Conservation (phyloP, 768 basidiomycete genomes). For the Suillus alpinus region DNA sequence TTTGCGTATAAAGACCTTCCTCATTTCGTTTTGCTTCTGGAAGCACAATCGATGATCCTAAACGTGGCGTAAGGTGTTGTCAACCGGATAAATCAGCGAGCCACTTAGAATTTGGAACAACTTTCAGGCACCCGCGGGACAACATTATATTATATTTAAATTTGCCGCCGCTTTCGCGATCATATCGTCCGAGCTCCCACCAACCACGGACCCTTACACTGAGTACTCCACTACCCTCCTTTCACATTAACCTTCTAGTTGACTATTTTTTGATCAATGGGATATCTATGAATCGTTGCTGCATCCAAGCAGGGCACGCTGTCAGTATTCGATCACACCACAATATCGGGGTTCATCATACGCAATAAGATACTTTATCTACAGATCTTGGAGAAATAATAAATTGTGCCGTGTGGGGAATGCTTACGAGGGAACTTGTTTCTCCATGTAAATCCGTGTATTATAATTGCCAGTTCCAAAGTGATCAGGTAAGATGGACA, state of each 20-base stretch:
- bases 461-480: background rate
- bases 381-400: background rate
- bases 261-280: too few species aligned
- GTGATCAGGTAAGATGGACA: background rate
- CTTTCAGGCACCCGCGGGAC: slow-evolving; percentile 1
- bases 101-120: background rate
- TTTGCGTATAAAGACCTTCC: background rate
- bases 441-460: background rate
- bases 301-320: too few species aligned
- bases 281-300: too few species aligned
- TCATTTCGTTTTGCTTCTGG: background rate
- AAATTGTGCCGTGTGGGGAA: too few species aligned
- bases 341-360: background rate
- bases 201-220: background rate
- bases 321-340: too few species aligned
- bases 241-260: too few species aligned
- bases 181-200: background rate
- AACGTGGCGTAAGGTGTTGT: background rate
- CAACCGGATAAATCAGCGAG: background rate
- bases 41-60: background rate
- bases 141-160: background rate
- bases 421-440: too few species aligned
- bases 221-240: too few species aligned
- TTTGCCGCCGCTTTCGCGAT: background rate
- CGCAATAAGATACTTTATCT: background rate